A percentile compares a stretch with the other conserved stretches of the same genome.
Conservation (phyloP, 2,329 filamentous ascomycete species). For the Neofusicoccum cordaticola region DNA sequence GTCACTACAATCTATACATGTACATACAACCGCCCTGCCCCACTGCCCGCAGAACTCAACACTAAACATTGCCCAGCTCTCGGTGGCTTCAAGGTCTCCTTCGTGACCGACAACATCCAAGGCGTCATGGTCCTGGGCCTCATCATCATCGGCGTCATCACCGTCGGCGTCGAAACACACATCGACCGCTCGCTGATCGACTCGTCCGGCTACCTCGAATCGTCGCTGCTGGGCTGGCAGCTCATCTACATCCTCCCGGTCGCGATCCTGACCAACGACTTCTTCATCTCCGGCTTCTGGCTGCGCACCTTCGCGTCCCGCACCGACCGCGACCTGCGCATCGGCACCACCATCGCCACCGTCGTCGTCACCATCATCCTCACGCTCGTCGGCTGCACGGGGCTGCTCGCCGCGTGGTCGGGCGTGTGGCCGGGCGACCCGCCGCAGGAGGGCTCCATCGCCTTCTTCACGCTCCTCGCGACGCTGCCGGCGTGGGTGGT, state of each 20-base stretch:
- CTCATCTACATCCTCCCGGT: slow-evolving; percentile 80
- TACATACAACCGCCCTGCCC: slow-evolving; percentile 37
- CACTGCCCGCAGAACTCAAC: neutral
- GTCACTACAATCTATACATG: slow-evolving; percentile 83
- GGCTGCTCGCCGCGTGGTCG: slow-evolving; percentile 74
- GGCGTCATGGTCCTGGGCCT: slow-evolving; percentile 73
- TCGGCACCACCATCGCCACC: slow-evolving; percentile 69
- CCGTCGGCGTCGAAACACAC: slow-evolving; percentile 71
- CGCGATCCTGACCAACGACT: slow-evolving; percentile 78
- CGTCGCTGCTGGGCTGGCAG: slow-evolving; percentile 76
- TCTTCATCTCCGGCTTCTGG: slow-evolving; percentile 84
- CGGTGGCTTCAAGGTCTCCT: slow-evolving; percentile 80
- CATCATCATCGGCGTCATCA: slow-evolving; percentile 72
- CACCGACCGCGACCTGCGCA: slow-evolving; percentile 50
- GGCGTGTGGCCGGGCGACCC: slow-evolving; percentile 48
- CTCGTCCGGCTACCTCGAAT: slow-evolving; percentile 65
- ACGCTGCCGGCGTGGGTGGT: slow-evolving; percentile 77
- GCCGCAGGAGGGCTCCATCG: slow-evolving; percentile 57
- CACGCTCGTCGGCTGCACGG: slow-evolving; percentile 68
- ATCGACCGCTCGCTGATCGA: slow-evolving; percentile 68
- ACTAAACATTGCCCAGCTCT: slow-evolving; percentile 52
- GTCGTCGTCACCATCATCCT: slow-evolving; percentile 66
- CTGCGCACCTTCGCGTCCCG: slow-evolving; percentile 33
- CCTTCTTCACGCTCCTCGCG: slow-evolving; percentile 73
- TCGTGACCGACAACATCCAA: slow-evolving; percentile 79